Conservation (phyloP, 2,329 filamentous ascomycete species). For the Colletotrichum salicis region DNA sequence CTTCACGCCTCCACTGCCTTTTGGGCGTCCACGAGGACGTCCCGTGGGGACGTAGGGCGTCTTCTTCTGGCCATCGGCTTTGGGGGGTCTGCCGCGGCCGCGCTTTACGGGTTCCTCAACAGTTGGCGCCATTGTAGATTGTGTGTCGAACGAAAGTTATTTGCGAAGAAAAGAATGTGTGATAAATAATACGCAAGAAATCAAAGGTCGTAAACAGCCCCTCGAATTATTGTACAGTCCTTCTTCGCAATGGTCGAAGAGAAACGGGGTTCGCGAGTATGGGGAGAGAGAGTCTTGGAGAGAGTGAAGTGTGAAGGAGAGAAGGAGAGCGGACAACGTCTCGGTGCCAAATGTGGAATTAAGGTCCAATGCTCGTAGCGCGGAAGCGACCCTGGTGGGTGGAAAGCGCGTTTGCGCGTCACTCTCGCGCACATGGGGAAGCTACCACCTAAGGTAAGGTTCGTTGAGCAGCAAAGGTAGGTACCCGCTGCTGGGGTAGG, state of each 20-base stretch:
- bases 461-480: neutral
- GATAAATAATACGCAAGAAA: slow-evolving; percentile 7
- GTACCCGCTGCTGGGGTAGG: neutral
- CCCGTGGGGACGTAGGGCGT: slow-evolving; percentile 52
- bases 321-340: neutral
- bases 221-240: neutral
- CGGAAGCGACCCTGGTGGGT: neutral
- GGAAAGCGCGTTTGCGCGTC: slow-evolving; percentile 16
- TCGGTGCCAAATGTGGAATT: neutral
- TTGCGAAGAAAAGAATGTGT: neutral
- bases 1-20: slow-evolving; percentile 51
- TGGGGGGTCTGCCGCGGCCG: slow-evolving; percentile 51
- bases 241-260: neutral
- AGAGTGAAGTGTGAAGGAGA: neutral
- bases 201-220: neutral
- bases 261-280: neutral
- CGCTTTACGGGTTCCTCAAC: slow-evolving; percentile 42
- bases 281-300: neutral
- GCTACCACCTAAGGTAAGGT: neutral
- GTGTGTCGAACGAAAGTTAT: neutral
- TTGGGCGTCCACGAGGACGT: slow-evolving; percentile 60
- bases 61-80: slow-evolving; percentile 52
- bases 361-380: neutral
- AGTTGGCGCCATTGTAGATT: slow-evolving; percentile 35
- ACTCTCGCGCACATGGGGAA: neutral